Conservation (phyloP, 176 grass and related monocot genomes). For the Typha latifolia region DNA sequence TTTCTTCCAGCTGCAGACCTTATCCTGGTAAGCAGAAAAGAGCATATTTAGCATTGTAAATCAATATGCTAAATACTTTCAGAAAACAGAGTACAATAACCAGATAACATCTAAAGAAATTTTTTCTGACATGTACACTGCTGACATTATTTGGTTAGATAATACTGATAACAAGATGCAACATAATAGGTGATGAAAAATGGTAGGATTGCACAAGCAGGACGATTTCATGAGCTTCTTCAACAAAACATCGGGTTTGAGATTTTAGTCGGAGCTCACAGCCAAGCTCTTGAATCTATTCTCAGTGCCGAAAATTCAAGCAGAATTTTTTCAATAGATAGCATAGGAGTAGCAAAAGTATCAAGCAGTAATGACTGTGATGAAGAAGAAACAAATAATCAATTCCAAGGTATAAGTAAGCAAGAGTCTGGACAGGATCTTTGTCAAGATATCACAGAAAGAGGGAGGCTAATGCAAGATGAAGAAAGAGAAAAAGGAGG, state of each 20-base stretch:
- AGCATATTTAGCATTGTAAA: background rate
- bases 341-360: constrained; percentile 24
- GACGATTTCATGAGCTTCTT: constrained; percentile 75
- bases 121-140: background rate
- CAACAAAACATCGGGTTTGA: constrained; percentile 82
- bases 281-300: constrained; percentile 78
- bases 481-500: constrained; percentile 89
- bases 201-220: constrained; percentile 74
- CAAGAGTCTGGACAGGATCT: constrained; percentile 77
- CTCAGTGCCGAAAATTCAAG: constrained; percentile 72
- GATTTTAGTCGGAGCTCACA: constrained; percentile 87
- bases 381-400: constrained; percentile 31
- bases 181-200: constrained; percentile 87
- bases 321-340: constrained; percentile 36
- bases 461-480: constrained; percentile 81
- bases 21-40: constrained; percentile 60
- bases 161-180: constrained; percentile 18
- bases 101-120: too few species aligned
- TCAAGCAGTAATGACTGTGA: constrained; percentile 32
- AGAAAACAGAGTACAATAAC: too few species aligned
- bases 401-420: constrained; percentile 60
- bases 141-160: background rate
- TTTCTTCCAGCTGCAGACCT: constrained; percentile 88
- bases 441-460: constrained; percentile 45
- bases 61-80: constrained; percentile 7